Base-by-base conservation (phyloP, 2,329 filamentous ascomycete genomes). In the Cryphonectria carpinicola region DNA sequence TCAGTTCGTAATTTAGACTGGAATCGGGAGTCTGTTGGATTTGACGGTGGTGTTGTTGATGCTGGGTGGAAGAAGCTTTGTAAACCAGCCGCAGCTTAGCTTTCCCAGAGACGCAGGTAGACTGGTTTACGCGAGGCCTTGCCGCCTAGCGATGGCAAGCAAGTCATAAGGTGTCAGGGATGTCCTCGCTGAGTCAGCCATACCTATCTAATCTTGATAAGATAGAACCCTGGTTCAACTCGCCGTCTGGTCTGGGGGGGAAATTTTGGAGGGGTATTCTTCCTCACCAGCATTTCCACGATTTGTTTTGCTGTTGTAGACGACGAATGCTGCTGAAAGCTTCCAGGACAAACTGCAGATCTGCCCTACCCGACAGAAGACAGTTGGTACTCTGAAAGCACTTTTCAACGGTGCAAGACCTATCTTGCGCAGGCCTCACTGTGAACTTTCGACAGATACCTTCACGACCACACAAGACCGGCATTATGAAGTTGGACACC, bases 401-500 rank as follows among this genome's bases (percentile, higher is more conserved):
- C 25, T 11, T 6, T 14, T 25, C 52, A 28, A 2, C 13, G 11
- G n/a, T 56, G 25, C 22, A 19, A 22, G 6, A 14, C n/a, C 17
- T 13, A 10, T 37, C 19, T 43, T 19, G 52, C 56, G 65, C 65
- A 43, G 54, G 52, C 35, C 14, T 52, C 49, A 28, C 28, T 43
- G 28, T 13, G 17, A 58, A 25, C 35, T 58, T 10, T 32, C 14
- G 19, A 14, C 49, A 19, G 3, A 35, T 41, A 62, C 32, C 22
- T 52, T 25, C 10, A 43, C 22, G 13, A 62, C 54, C 35, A 10
- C 17, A 56, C 13, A 28, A 58, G 19, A 11, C 54, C 65, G 71
- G 71, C 78, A 82, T 72, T 74, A 99, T 99, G 96, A 97, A 96
- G 86, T 90, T 99, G 80, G 94, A 99, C 80, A 95, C 95, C 65